Base-by-base conservation (phyloP, 495 filamentous ascomycete species). In the Ramalina peruviana region DNA sequence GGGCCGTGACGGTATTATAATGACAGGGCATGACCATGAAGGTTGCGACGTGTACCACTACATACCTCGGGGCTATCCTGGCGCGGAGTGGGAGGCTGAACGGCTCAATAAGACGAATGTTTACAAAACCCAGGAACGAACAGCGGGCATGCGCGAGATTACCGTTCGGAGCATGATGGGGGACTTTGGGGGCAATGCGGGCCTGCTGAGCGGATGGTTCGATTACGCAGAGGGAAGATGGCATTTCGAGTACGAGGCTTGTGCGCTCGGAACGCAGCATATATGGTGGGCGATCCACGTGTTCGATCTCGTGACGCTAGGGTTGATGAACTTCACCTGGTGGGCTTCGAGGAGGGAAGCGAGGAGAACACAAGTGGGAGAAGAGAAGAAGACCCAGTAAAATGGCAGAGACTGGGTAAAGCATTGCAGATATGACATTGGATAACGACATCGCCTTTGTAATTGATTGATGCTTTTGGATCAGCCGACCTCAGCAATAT, bases 151-250 rank as follows among this genome's bases (percentile, higher is more conserved):
- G n/a, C 69, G 88, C 3, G 92, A 97, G 65, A 78, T 96, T 46
- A 98, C 92, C 0, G 83, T 97, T 5, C 76, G 87, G n/a, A 94
- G 87, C 56, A 96, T 98, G 92, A 98, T 98, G 92, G 92, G 90
- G 21, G 84, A 84, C 23, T 97, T 80, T 59, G 81, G 79, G 17
- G 92, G 92, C 4, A 88, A 94, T 62, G 89, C 87, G 0, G 93
- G 86, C 0, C 67, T 98, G 26, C 61, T 98, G 39, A 88, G 81
- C 38, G 70, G 83, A 2, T 98, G 93, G 93, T 97, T 88, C 60
- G 85, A 97, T 64, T 58, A 72, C 37, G 66, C 71, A 5, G 58
- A 56, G 0, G 67, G 49, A 67, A 80, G 85, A 55, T 98, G 92
- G 92, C 71, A 71, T 55, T 85, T 85, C 46, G 86, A 86, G 50